phyloP scores from a whole-genome alignment of 1,284 basidiomycete species.

The Psilocybe mexicana region DNA sequence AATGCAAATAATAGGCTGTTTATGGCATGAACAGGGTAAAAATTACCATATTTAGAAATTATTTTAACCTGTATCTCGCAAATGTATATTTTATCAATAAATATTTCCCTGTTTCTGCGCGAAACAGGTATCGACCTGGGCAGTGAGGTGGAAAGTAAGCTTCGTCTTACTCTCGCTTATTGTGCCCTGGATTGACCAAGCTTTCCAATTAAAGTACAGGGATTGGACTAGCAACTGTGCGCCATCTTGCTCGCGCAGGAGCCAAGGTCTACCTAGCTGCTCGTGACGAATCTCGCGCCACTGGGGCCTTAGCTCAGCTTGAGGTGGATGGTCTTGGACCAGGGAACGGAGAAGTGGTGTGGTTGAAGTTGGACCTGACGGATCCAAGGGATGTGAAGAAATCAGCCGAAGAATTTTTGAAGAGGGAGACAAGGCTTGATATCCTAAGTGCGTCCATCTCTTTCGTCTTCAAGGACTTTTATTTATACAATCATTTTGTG shows the following conservation, averaged over 20 bases:
- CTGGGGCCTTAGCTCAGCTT: constrained; percentile 18
- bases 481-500: background rate
- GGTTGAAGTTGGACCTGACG: constrained; percentile 20
- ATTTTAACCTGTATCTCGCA: too few species aligned
- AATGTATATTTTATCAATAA: too few species aligned
- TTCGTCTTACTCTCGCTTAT: background rate
- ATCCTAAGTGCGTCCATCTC: constrained; percentile 16
- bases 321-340: constrained; percentile 19
- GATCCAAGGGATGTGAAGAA: constrained; percentile 22
- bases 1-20: too few species aligned
- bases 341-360: constrained; percentile 19
- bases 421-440: constrained; percentile 20
- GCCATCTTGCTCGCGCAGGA: constrained; percentile 39
- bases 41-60: too few species aligned
- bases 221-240: constrained; percentile 38
- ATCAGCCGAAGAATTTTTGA: constrained; percentile 21
- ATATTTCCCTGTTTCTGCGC: too few species aligned
- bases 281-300: constrained; percentile 31
- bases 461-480: background rate
- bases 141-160: constrained; percentile 22
- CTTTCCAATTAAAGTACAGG: constrained; percentile 25
- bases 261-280: constrained; percentile 45
- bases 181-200: background rate
- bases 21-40: too few species aligned
- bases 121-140: too few species aligned